Evolutionary conservation across 345 rosid genomes (phyloP).

Genomic region (Capsella bursapastoris): DNA sequence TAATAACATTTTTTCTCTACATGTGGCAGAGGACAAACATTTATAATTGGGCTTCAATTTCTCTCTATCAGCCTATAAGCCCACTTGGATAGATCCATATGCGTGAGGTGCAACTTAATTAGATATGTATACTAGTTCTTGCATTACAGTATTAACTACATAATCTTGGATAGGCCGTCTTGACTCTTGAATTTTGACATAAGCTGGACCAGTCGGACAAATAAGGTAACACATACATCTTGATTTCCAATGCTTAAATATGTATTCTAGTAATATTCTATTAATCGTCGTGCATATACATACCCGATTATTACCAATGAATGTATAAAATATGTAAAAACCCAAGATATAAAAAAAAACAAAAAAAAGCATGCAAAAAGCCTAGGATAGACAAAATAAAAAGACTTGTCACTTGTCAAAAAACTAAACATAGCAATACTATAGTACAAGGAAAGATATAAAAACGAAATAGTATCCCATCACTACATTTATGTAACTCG

Average conservation of each 20-base stretch:
- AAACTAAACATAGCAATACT: neutral
- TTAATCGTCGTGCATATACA: neutral
- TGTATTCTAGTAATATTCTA: neutral
- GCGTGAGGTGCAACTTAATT: too few relatives aligned
- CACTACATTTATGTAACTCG: conserved; percentile 12
- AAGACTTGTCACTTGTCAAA: conserved; percentile 1
- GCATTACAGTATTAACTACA: too few relatives aligned
- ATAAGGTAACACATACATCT: conserved; percentile 31
- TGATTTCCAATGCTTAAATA: conserved; percentile 29
- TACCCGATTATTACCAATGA: conserved; percentile 26
- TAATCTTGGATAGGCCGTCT: too few relatives aligned
- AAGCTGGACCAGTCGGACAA: conserved; percentile 1
- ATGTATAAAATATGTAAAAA: neutral
- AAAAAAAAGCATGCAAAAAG: conserved; percentile 29
- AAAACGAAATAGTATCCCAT: neutral
- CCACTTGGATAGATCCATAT: neutral
- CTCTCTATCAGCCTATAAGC: neutral
- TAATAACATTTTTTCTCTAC: neutral
- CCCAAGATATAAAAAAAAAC: neutral
- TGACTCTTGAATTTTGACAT: too few relatives aligned
- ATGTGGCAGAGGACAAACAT: neutral
- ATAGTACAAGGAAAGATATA: neutral
- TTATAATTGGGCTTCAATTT: conserved; percentile 10
- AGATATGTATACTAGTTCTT: too few relatives aligned
- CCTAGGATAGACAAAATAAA: neutral